Conservation (phyloP, 805 yeast species). For the Kodamaea lidongshanica region DNA sequence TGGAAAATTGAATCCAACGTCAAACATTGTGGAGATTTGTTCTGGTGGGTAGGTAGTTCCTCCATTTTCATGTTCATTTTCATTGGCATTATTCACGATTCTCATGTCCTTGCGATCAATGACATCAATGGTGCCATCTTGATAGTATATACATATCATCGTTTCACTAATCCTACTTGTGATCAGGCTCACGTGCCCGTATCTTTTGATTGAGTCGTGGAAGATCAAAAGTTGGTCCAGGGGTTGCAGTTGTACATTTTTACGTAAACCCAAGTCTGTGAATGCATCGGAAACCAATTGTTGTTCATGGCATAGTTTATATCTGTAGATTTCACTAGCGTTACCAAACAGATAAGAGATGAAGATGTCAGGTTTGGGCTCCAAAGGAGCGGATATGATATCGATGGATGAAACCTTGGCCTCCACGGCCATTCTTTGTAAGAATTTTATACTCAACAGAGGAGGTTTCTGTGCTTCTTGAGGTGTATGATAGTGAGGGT, state of each 20-base stretch:
- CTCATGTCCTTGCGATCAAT: conserved; percentile 34
- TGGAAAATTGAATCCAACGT: conserved; percentile 51
- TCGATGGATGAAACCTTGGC: conserved; percentile 29
- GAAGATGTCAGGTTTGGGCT: conserved; percentile 40
- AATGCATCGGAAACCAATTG: conserved; percentile 26
- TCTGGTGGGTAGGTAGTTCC: conserved; percentile 2
- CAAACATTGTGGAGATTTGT: conserved; percentile 37
- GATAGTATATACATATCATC: conserved; percentile 32
- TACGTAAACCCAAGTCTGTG: conserved; percentile 23
- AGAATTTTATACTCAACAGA: conserved; percentile 26
- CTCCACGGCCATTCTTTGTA: conserved; percentile 24
- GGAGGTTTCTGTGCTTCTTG: conserved; percentile 40
- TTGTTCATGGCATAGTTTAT: conserved; percentile 18
- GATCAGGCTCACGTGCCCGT: conserved; percentile 25
- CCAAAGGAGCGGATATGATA: conserved; percentile 41
- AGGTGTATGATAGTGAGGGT: conserved; percentile 48
- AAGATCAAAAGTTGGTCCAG: conserved; percentile 14
- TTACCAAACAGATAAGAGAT: conserved; percentile 41
- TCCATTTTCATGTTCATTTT: conserved; percentile 1
- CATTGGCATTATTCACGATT: conserved; percentile 11
- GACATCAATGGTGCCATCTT: conserved; percentile 42
- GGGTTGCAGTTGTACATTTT: conserved; percentile 7
- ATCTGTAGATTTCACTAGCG: conserved; percentile 23
- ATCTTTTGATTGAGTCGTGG: conserved; percentile 23
- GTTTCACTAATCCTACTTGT: conserved; percentile 34